Conservation (phyloP, 164 flowering plant species). For the Vitis amurensis region DNA sequence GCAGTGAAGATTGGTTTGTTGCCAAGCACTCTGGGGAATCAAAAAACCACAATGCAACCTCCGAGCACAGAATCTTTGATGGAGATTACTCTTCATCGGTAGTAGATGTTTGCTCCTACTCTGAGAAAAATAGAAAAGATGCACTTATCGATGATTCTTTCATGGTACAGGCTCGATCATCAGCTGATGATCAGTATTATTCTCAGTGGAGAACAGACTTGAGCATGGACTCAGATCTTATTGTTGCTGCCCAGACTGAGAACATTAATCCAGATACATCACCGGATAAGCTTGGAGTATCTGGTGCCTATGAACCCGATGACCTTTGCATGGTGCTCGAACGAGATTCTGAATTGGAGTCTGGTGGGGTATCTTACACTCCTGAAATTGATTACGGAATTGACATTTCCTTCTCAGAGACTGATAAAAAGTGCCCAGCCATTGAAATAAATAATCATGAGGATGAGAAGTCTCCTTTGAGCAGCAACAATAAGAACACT, state of each 20-base stretch:
- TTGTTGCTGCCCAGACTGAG: slow-evolving; percentile 23
- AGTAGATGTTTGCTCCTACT: slow-evolving; percentile 3
- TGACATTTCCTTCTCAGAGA: slow-evolving; percentile 28
- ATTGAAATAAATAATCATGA: slow-evolving; percentile 23
- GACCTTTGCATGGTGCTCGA: slow-evolving; percentile 61
- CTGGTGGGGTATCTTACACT: slow-evolving; percentile 37
- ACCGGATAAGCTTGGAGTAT: slow-evolving; percentile 17
- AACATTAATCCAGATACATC: slow-evolving; percentile 20
- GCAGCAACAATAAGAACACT: slow-evolving; percentile 15
- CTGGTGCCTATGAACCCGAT: slow-evolving; percentile 44
- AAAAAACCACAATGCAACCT: slow-evolving; percentile 15
- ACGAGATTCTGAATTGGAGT: slow-evolving; percentile 34
- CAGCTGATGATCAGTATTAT: slow-evolving; percentile 18
- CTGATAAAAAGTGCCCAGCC: slow-evolving; percentile 20
- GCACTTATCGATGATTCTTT: slow-evolving; percentile 50
- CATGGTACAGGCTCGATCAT: slow-evolving; percentile 45
- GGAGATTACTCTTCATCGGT: slow-evolving; percentile 19
- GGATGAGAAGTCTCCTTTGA: slow-evolving; percentile 14
- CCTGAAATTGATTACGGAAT: slow-evolving; percentile 45
- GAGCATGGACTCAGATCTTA: slow-evolving; percentile 41
- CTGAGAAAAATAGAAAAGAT: slow-evolving; percentile 21
- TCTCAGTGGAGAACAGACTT: slow-evolving; percentile 43
- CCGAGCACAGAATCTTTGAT: slow-evolving; percentile 21
- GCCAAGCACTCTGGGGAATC: slow-evolving; percentile 31
- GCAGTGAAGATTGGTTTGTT: slow-evolving; percentile 51